These are phyloP conservation scores for Ajuga reptans DNA, from an alignment of 305 asterid species.

Conservation along the genomic window DNA sequence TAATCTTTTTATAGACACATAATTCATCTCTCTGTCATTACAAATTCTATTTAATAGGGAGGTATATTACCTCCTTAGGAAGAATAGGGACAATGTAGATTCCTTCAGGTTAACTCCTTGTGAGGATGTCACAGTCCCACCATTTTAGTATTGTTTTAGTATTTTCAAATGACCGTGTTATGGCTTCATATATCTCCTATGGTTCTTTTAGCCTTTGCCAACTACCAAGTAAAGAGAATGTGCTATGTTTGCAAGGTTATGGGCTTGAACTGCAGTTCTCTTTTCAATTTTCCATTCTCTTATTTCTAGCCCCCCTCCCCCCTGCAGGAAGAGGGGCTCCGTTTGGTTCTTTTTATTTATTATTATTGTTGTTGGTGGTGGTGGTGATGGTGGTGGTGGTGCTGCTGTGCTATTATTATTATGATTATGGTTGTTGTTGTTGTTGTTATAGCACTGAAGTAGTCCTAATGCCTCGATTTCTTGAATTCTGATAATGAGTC, in stretches of 20 bases:
- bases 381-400: too few species aligned
- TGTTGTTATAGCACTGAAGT: neutral
- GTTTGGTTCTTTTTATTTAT: too few species aligned
- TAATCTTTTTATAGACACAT: neutral
- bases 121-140: neutral
- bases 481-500: conserved; percentile 12
- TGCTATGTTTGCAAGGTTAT: neutral
- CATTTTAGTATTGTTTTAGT: neutral
- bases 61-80: neutral
- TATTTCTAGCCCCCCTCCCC: too few species aligned
- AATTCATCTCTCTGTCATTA: neutral
- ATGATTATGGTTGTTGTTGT: too few species aligned
- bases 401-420: too few species aligned
- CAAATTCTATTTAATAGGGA: neutral
- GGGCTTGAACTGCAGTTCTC: conserved; percentile 11
- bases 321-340: too few species aligned
- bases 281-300: too few species aligned
- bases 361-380: too few species aligned
- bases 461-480: neutral
- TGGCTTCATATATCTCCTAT: neutral
- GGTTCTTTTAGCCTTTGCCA: conserved; percentile 3
- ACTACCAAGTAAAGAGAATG: neutral
- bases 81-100: neutral
- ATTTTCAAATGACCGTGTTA: neutral
- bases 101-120: neutral